phyloP scores from a whole-genome alignment of 2,329 filamentous ascomycete species.

The Pseudocercospora musae region DNA sequence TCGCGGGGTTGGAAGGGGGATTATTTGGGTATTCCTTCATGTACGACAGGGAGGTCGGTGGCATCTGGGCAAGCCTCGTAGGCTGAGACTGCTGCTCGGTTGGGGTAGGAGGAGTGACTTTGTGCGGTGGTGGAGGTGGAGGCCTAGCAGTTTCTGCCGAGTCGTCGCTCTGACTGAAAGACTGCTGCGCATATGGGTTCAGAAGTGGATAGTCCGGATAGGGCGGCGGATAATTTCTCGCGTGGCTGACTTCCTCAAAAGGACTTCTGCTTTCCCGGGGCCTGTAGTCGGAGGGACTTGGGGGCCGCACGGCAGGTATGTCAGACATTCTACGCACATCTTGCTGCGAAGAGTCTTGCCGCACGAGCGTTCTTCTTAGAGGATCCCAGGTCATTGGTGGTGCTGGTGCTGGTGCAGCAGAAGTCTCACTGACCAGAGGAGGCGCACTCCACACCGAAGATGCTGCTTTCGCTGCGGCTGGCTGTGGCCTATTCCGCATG shows the following conservation, averaged over 20 bases:
- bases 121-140: constrained; percentile 27
- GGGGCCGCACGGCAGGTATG: constrained; percentile 27
- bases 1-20: constrained; percentile 27
- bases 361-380: constrained; percentile 33
- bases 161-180: constrained; percentile 30
- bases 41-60: constrained; percentile 37
- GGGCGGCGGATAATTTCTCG: constrained; percentile 24
- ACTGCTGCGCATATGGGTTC: constrained; percentile 25
- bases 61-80: constrained; percentile 13
- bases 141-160: constrained; percentile 21
- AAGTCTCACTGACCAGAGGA: constrained; percentile 5
- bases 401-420: constrained; percentile 4
- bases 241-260: constrained; percentile 17
- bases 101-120: constrained; percentile 14
- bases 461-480: constrained; percentile 60
- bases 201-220: constrained; percentile 33
- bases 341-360: constrained; percentile 9
- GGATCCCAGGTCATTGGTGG: constrained; percentile 33
- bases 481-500: constrained; percentile 45
- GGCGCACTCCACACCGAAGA: constrained; percentile 57
- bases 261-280: constrained; percentile 20
- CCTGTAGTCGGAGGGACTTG: constrained; percentile 32
- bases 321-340: constrained; percentile 25
- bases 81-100: constrained; percentile 2
- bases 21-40: constrained; percentile 50